Evolutionary conservation across 164 flowering plant species (phyloP), one percentile per base, ranked within the genome.

Genomic region (Amborella trichopoda): DNA sequence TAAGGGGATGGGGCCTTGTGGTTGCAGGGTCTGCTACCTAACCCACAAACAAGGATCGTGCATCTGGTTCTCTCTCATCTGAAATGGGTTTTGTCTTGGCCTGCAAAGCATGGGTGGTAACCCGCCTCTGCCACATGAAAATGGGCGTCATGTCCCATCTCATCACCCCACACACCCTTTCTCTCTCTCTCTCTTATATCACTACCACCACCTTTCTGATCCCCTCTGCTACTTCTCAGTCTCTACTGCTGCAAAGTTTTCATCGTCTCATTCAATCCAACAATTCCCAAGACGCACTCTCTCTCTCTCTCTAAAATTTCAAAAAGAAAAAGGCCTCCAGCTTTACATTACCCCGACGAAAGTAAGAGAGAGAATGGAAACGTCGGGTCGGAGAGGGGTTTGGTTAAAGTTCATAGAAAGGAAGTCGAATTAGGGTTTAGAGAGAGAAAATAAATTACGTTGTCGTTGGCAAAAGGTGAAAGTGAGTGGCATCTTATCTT

Each of bases 41-140:
- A 65, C 59, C 58, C 53, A 49, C 69, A 62, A 44, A 65, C 69
- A 61, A 54, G 52, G 39, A 65, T 60, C 69, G 55, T 65, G 69
- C 56, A 38, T 26, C 47, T 44, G 40, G 56, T 40, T 39, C 52
- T 40, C 50, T 55, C 55, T 26, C 46, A 46, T 45, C 64, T 38
- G 6, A 38, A 18, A 38, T 38, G 41, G 41, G 40, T 6, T 38
- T 38, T 38, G 3, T 6, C 20, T 4, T 22, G 41, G 16, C 21
- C 16, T 38, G 16, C 41, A 9, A 16, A 18, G 41, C 11, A 5
- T 19, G 3, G 9, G 11, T 6, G 41, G 2, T 22, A 18, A 10
- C 6, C 41, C 11, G 34, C 3, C 9, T n/a, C 20, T 19, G 46
- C 46, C 62, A 50, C 54, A 13, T 33, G 23, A 40, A 46, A 30